Percentiles rank a stretch among this genome's conserved stretches.
These are phyloP conservation scores for Penicillium bovifimosum DNA, from an alignment of 495 filamentous ascomycete species.

Conservation along the genomic window DNA sequence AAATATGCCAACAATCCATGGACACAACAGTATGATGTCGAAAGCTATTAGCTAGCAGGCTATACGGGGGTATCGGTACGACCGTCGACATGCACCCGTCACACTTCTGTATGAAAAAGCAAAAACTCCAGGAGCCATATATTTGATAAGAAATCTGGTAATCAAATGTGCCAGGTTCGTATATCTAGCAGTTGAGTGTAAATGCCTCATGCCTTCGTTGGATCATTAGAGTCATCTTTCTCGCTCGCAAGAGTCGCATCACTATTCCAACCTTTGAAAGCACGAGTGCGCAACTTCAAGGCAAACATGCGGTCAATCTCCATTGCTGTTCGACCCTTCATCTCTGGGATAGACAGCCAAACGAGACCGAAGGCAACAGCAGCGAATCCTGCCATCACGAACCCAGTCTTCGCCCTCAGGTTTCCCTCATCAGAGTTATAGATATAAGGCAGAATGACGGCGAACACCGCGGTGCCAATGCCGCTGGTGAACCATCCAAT, in stretches of 20 bases:
- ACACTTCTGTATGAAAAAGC: too few relatives aligned
- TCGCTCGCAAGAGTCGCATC: slow-evolving; percentile 7
- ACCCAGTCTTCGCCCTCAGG: slow-evolving; percentile 29
- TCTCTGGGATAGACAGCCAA: slow-evolving; percentile 31
- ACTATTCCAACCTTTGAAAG: slow-evolving; percentile 21
- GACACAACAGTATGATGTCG: too few relatives aligned
- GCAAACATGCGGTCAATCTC: slow-evolving; percentile 38
- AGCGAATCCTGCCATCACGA: slow-evolving; percentile 28
- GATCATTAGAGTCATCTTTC: background rate
- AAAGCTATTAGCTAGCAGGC: too few relatives aligned
- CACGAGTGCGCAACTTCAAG: slow-evolving; percentile 11
- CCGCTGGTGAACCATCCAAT: slow-evolving; percentile 31
- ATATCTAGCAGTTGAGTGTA: background rate
- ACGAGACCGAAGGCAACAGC: slow-evolving; percentile 12
- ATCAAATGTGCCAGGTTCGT: background rate
- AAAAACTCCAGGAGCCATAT: too few relatives aligned
- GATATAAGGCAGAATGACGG: slow-evolving; percentile 30
- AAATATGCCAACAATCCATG: too few relatives aligned
- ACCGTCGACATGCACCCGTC: too few relatives aligned
- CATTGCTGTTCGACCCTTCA: slow-evolving; percentile 27
- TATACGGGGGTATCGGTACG: too few relatives aligned
- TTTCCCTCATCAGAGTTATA: slow-evolving; percentile 31
- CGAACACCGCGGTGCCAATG: slow-evolving; percentile 21
- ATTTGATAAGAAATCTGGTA: too few relatives aligned
- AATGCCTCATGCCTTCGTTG: background rate